Conservation (phyloP, 192 early-diverging fungal genomes). For the Dimargaris cristalligena region DNA sequence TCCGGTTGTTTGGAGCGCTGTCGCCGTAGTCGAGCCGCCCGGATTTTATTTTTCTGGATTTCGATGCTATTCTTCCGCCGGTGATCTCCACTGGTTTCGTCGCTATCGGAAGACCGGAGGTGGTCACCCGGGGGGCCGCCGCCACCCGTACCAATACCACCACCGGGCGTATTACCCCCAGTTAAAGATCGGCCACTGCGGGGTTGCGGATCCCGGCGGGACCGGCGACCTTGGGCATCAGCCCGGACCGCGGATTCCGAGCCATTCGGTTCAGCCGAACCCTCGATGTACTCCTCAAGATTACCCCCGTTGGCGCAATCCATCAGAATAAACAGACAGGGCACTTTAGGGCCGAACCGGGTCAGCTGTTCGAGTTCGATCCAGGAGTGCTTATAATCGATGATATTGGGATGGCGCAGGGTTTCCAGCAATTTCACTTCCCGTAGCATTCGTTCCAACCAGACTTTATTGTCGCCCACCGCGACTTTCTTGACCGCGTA, state of each 20-base stretch:
- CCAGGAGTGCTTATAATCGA: conserved; percentile 94
- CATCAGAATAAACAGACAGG: conserved; percentile 93
- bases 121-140: not conserved
- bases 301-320: conserved; percentile 88
- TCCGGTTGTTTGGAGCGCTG: not conserved
- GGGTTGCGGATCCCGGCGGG: no score
- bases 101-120: not conserved
- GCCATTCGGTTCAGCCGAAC: no score
- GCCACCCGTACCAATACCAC: not conserved
- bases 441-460: conserved; percentile 82
- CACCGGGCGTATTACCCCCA: not conserved
- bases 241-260: no score
- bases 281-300: conserved; percentile 77
- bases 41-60: not conserved
- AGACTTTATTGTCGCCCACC: conserved; percentile 74
- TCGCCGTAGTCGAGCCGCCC: not conserved
- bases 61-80: not conserved
- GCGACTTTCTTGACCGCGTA: conserved; percentile 93
- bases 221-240: no score
- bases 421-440: conserved; percentile 86
- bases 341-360: conserved; percentile 68
- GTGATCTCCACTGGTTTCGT: not conserved
- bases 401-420: conserved; percentile 79
- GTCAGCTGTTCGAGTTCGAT: conserved; percentile 68
- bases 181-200: no score